Base-by-base conservation (phyloP, 495 filamentous ascomycete species). In the Penicillium turbatum region DNA sequence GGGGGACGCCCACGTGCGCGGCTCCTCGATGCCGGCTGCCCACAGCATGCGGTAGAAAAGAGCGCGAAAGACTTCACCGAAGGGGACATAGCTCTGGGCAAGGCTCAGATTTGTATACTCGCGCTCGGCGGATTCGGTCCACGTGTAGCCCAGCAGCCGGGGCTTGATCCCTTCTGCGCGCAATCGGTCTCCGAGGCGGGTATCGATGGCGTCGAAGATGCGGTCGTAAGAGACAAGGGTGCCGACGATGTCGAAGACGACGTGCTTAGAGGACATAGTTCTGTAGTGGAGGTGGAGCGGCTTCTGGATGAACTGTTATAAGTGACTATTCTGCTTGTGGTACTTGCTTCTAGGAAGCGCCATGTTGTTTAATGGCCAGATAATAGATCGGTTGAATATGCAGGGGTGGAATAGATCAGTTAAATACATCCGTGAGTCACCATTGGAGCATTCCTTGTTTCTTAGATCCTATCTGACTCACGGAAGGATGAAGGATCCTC, bases 171-270 rank as follows among this genome's bases (percentile, higher is more conserved):
- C 60, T 24, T 70, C 46, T n/a, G 67, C 62, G 26, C 56, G 70
- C 6, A 76, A 63, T 30, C 62, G 61, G 50, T 57, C 55, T 13
- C 71, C 72, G 13, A 75, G 55, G 11, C 54, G 57, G 30, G 37
- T 31, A 31, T 67, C 63, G 32, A 75, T 66, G 35, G 65, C 61
- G 21, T 60, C 46, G 59, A 61, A 68, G 38, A 72, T 56, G 46
- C 54, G 44, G 12, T 69, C 64, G 55, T 66, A 74, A 29, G 56
- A 52, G 35, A 74, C 64, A 0, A 66, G 62, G 10, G 72, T 75
- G 21, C 71, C 72, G 31, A 75, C 68, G 12, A 75, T 64, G 49
- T 75, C 70, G 40, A 75, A 75, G 17, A 73, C 72, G 40, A 75
- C 64, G 32, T 71, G 67, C 52, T 72, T 69, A 12, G 55, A 51